These are phyloP conservation scores for Ophiosphaerella korrae DNA, from an alignment of 2,329 filamentous ascomycete species.

Conservation along the genomic window DNA sequence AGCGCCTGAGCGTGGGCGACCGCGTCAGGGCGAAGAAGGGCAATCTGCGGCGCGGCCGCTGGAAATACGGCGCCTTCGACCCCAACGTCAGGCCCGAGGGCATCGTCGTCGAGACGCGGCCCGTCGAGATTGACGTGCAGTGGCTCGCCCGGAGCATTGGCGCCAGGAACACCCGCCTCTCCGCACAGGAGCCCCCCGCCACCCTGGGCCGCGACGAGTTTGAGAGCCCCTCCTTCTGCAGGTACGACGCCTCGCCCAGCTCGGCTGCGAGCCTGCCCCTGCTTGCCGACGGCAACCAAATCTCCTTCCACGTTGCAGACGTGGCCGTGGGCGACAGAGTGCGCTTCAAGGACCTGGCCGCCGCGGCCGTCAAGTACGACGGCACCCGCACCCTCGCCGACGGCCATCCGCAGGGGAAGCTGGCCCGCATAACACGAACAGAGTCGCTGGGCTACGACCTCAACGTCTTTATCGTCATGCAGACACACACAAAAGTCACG, in stretches of 20 bases:
- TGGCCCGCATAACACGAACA: slow-evolving; percentile 53
- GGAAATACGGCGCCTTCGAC: slow-evolving; percentile 59
- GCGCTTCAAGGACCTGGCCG: slow-evolving; percentile 59
- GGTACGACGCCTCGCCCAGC: slow-evolving; percentile 50
- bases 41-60: slow-evolving; percentile 57
- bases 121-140: slow-evolving; percentile 53
- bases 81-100: slow-evolving; percentile 57
- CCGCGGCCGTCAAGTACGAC: slow-evolving; percentile 59
- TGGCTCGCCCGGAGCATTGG: slow-evolving; percentile 58
- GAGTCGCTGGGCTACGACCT: slow-evolving; percentile 62
- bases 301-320: slow-evolving; percentile 44
- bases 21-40: slow-evolving; percentile 58
- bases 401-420: slow-evolving; percentile 46
- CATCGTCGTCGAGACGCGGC: slow-evolving; percentile 57
- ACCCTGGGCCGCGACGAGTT: slow-evolving; percentile 47
- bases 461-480: slow-evolving; percentile 61
- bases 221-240: slow-evolving; percentile 48
- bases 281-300: slow-evolving; percentile 28
- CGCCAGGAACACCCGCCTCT: slow-evolving; percentile 18
- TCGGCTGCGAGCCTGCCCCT: slow-evolving; percentile 29
- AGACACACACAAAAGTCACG: slow-evolving; percentile 55
- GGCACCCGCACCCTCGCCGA: slow-evolving; percentile 32
- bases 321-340: slow-evolving; percentile 56
- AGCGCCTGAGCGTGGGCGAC: slow-evolving; percentile 54
- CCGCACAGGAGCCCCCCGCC: slow-evolving; percentile 38